Conservation (phyloP, 2,329 filamentous ascomycete species). For the Aspergillus proliferans region DNA sequence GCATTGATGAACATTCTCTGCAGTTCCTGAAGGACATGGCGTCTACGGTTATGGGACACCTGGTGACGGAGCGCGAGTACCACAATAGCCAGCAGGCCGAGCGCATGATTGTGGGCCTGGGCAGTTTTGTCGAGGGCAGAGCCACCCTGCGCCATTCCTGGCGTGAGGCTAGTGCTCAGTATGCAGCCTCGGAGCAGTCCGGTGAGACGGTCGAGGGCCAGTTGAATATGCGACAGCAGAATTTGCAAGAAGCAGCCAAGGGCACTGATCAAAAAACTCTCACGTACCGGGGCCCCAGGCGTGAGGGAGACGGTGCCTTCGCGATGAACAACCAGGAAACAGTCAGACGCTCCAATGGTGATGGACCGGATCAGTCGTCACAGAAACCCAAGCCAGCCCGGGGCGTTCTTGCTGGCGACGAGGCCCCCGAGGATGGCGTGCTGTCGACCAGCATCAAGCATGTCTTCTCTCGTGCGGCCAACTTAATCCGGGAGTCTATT, state of each 20-base stretch:
- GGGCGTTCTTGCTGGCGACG: background rate
- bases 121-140: constrained; percentile 46
- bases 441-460: constrained; percentile 11
- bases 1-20: constrained; percentile 33
- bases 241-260: constrained; percentile 1
- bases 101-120: constrained; percentile 51
- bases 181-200: constrained; percentile 5
- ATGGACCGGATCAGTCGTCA: background rate
- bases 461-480: constrained; percentile 42
- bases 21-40: constrained; percentile 54
- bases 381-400: background rate
- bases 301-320: background rate
- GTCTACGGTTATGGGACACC: constrained; percentile 51
- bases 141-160: constrained; percentile 22
- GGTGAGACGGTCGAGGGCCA: constrained; percentile 11
- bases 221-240: constrained; percentile 17
- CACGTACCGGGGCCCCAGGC: background rate
- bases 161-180: constrained; percentile 11
- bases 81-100: constrained; percentile 49
- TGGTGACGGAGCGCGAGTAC: constrained; percentile 49
- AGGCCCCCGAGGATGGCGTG: constrained; percentile 6
- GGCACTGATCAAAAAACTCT: background rate
- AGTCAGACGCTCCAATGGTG: background rate
- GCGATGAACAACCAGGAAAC: background rate
- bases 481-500: constrained; percentile 39